Evolutionary conservation across 768 basidiomycete genomes (phyloP), one percentile per base, ranked within the genome.

Genomic region (Termitomyces sp.): DNA sequence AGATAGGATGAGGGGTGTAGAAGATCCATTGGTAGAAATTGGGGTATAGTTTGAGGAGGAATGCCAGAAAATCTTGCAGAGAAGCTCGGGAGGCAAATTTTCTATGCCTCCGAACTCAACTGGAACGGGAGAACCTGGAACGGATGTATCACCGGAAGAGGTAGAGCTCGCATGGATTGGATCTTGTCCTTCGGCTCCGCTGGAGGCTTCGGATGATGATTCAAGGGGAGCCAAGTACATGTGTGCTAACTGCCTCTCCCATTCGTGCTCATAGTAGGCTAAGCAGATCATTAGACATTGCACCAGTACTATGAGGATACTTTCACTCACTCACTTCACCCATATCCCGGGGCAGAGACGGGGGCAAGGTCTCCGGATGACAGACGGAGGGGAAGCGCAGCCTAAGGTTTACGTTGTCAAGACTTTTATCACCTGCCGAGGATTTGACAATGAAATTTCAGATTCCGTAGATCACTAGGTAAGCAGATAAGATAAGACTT

Each of bases 41-140:
- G 51, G n/a, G 4, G 28, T 38, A 38, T 51, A 60, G 5, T 61
- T 52, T 3, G 45, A 33, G 35, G 54, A 33, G 11, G 38, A 63
- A 16, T 60, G 39, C 55, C 48, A 39, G 16, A 65, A 63, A 15
- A 63, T 55, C 20, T 65, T 59, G 52, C 50, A 60, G 3, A 65
- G 58, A 11, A 65, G 33, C n/a, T 65, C 64, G 18, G 16, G 24
- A 3, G 64, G 64, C 13, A 63, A 16, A 28, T 36, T 40, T 7
- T 54, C 32, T 11, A 60, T 55, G 20, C 36, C 55, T 9, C 22
- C 18, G 5, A 20, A n/a, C 20, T 35, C 57, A 8, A 20, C 18
- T 16, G 36, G 18, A 33, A 20, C 22, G 7, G 42, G 12, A 9
- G 22, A 32, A 20, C 20, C 28, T 28, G 40, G 8, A n/a, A 36